Conservation (phyloP, 139 green algal species). For the Chlamydomonas urium region DNA sequence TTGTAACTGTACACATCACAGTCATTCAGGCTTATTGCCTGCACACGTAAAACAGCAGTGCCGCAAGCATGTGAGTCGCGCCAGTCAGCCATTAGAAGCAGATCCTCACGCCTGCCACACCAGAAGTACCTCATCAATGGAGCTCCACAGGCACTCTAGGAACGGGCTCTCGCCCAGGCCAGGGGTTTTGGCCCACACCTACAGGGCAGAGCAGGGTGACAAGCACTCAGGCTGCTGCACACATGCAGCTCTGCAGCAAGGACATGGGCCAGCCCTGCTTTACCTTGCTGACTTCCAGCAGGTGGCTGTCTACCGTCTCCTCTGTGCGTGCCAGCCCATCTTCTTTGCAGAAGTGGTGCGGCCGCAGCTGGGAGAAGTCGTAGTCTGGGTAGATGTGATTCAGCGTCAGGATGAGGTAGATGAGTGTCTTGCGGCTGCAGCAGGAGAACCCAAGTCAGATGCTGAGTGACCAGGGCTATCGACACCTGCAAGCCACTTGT, state of each 20-base stretch:
- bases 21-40: conserved; percentile 84
- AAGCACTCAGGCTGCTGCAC: background rate
- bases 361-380: conserved; percentile 85
- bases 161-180: conserved; percentile 74
- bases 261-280: too few species aligned
- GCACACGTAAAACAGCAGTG: background rate
- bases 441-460: too few species aligned
- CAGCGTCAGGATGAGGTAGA: conserved; percentile 97
- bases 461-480: too few species aligned
- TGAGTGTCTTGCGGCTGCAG: conserved; percentile 89
- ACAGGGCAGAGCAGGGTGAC: too few species aligned
- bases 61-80: background rate
- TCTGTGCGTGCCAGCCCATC: conserved; percentile 56
- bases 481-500: too few species aligned
- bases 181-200: conserved; percentile 84
- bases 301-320: conserved; percentile 78
- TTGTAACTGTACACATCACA: conserved; percentile 95
- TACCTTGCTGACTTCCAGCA: conserved; percentile 84
- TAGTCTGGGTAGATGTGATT: conserved; percentile 98
- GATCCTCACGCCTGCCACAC: background rate
- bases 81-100: conserved; percentile 6
- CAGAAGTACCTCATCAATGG: conserved; percentile 84
- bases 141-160: conserved; percentile 81
- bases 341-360: conserved; percentile 95
- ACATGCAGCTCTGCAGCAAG: too few species aligned